Conservation (phyloP, 2,329 filamentous ascomycete genomes). For the Scedosporium boydii region DNA sequence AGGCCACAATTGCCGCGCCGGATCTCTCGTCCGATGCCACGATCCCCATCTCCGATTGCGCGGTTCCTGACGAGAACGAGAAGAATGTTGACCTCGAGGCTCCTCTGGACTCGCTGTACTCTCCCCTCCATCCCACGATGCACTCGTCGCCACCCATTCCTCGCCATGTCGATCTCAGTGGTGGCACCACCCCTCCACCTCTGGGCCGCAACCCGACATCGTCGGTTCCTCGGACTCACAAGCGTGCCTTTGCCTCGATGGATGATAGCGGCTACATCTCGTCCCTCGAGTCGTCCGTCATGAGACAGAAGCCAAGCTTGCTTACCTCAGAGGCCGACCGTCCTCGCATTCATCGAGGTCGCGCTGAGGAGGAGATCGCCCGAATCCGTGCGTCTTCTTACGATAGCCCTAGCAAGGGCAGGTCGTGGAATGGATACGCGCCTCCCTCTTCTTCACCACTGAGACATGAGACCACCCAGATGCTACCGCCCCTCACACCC, state of each 20-base stretch:
- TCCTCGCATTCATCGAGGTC: slow-evolving; percentile 75
- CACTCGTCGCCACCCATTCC: slow-evolving; percentile 85
- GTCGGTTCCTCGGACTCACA: slow-evolving; percentile 58
- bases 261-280: slow-evolving; percentile 96
- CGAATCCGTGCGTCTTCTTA: slow-evolving; percentile 87
- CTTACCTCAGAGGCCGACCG: slow-evolving; percentile 72
- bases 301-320: slow-evolving; percentile 58
- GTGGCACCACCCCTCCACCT: slow-evolving; percentile 65
- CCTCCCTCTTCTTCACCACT: slow-evolving; percentile 61
- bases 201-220: slow-evolving; percentile 50
- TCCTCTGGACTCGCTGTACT: slow-evolving; percentile 47
- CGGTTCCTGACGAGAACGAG: slow-evolving; percentile 42
- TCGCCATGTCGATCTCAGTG: slow-evolving; percentile 45
- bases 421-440: slow-evolving; percentile 40
- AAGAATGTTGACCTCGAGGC: slow-evolving; percentile 20
- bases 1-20: slow-evolving; percentile 15
- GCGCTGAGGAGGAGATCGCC: slow-evolving; percentile 92
- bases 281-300: slow-evolving; percentile 82
- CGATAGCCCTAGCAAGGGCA: slow-evolving; percentile 74
- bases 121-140: slow-evolving; percentile 61
- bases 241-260: slow-evolving; percentile 70
- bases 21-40: slow-evolving; percentile 72
- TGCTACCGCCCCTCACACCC: slow-evolving; percentile 72
- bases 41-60: slow-evolving; percentile 60
- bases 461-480: slow-evolving; percentile 46